phyloP scores from a whole-genome alignment of 495 filamentous ascomycete species.

The Daldinia concentrica region DNA sequence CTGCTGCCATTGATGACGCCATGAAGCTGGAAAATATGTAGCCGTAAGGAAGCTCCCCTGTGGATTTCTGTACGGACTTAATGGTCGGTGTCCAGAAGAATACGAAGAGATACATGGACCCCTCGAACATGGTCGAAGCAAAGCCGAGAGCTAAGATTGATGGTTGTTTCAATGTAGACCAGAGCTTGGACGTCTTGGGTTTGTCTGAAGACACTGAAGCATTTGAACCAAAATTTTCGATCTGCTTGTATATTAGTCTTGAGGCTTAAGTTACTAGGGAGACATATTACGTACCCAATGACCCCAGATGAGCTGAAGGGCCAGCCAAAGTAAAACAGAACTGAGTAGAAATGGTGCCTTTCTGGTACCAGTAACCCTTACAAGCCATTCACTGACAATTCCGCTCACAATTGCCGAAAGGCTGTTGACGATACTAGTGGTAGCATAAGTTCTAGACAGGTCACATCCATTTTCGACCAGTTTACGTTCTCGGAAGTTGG shows the following conservation, averaged over 20 bases:
- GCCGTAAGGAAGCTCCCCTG: constrained; percentile 60
- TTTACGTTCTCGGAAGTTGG: constrained; percentile 54
- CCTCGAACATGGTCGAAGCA: constrained; percentile 63
- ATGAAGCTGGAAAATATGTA: constrained; percentile 67
- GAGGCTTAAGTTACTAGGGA: neutral
- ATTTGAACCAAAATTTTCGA: constrained; percentile 58
- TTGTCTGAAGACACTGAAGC: constrained; percentile 14
- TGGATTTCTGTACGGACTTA: constrained; percentile 48
- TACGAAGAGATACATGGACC: constrained; percentile 68
- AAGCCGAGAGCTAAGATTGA: constrained; percentile 56
- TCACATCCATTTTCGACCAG: constrained; percentile 47
- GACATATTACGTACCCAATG: constrained; percentile 56
- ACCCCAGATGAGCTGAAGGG: constrained; percentile 53
- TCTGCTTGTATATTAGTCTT: constrained; percentile 41
- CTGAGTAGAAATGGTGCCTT: constrained; percentile 61
- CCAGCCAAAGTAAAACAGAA: constrained; percentile 50
- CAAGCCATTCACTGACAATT: constrained; percentile 50
- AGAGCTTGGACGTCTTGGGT: constrained; percentile 30
- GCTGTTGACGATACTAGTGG: constrained; percentile 61
- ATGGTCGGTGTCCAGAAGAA: constrained; percentile 66
- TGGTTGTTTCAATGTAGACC: constrained; percentile 46
- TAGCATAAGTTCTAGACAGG: constrained; percentile 58
- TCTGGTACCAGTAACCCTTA: constrained; percentile 54
- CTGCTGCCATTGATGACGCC: constrained; percentile 62
- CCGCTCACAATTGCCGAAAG: constrained; percentile 61